Evolutionary conservation across 352 stramenopile species (phyloP), one percentile per base, ranked within the genome.

Genomic region (Phytophthora palmivora): DNA sequence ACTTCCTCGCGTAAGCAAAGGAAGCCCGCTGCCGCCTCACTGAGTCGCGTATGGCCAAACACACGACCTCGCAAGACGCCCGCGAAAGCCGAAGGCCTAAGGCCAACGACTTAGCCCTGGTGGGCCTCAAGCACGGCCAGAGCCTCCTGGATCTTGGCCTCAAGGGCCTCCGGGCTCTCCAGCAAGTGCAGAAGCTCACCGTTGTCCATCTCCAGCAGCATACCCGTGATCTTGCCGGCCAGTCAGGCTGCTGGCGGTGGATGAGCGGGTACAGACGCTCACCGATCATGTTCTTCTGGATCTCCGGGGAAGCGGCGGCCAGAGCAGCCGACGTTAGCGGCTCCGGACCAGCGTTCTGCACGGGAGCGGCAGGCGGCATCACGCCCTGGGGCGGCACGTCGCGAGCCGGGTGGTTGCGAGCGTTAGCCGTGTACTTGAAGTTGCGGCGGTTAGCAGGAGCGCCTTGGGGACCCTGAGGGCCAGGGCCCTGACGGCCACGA

Each of bases 171-270:
- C 14, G 97, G 97, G 70, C 91, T 98, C 77, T 99, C 97, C 30
- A 99, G 82, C 66, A 99, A 71, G 80, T 99, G 95, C 51, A 99
- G 79, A 50, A 99, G 83, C 76, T 99, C 97, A 19, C 92, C 96
- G 73, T 99, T 99, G 85, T 99, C 98, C 97, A 99, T 99, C 79
- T 99, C 97, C 41, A 99, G 85, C 32, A 99, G 88, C 97, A 99
- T 99, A 70, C 97, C 97, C 43, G 97, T 99, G 80, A 99, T 99
- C 86, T 99, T 99, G 63, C 97, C 97, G 24, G 97, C 97, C 48
- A 99, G 79, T 98, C 91, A 55, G 97, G 97, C 82, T 99, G 96
- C 58, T 97, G 92, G 57, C 95, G 84, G 73, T 98, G 89, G 74
- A 99, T 99, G 14, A 99, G 83, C 53, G 97, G 97, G 85, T 99